Evolutionary conservation across 2,329 filamentous ascomycete genomes (phyloP), one percentile per base, ranked within the genome.

Genomic region (Arthroderma sp.): DNA sequence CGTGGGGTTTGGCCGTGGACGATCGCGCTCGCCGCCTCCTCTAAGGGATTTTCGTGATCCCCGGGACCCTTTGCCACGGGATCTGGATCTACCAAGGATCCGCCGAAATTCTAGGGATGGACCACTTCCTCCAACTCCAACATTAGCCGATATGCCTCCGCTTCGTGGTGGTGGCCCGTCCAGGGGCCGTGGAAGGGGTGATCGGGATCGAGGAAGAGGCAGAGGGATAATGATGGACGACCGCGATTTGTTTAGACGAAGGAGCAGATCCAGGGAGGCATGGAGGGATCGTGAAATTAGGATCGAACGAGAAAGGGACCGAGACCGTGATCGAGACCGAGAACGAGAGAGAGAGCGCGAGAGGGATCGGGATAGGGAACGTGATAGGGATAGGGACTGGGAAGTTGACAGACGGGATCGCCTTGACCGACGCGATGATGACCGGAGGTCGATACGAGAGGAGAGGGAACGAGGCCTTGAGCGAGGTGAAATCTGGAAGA

Each of bases 51-150:
- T 65, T 46, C 60, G 64, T 28, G 64, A 67, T 46, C 45, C 55
- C 29, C 55, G 64, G 51, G 63, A 65, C 7, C 53, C 55, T 1
- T 49, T 56, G 1, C 57, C 56, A 27, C 56, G 63, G n/a, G 63
- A 66, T 47, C 53, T 61, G 4, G 64, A 66, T 48, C 38, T 62
- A 8, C 54, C 62, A 40, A 59, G 66, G 22, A 60, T 67, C 51
- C 62, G 65, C 37, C 63, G 66, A 22, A 64, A 65, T 47, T 69
- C 66, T 3, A 58, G 66, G 38, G 67, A 70, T 43, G 68, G 63
- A 33, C 52, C 69, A 34, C 46, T 60, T 10, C 64, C 62, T 1
- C 57, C 60, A 3, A 63, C 61, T 6, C 61, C 58, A 2, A 56
- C 57, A 22, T 52, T 58, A 4, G 56, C 58, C 0, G 66, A 68